Evolutionary conservation across 345 rosid genomes (phyloP), one percentile per base, ranked within the genome.

Genomic region (Excoecaria agallocha): DNA sequence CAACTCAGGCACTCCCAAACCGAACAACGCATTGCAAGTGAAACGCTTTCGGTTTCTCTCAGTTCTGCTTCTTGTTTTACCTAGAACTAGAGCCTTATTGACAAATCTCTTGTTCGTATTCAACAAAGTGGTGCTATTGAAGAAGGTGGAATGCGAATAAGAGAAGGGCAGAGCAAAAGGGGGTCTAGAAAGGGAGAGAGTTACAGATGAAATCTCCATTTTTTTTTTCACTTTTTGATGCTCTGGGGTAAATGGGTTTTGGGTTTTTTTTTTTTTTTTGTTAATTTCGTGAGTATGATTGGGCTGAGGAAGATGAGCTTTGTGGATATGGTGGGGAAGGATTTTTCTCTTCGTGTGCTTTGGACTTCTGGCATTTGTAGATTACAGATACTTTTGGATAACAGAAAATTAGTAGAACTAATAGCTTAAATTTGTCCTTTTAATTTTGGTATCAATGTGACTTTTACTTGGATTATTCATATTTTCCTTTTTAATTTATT

Each of bases 141-240:
- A 74, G 74, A 86, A 84, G 79, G 83, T 16, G 62, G 98, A 89
- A 59, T 69, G 80, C 66, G 89, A 87, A 41, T 97, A 89, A 48
- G 93, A 87, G 64, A 84, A 56, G 46, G 85, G 81, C 2, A 83
- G 77, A 22, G 81, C 74, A 66, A 81, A 54, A 0, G 82, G 79
- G 15, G 76, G 73, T 51, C 79, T 82, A 17, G 85, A 46, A 51
- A 68, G 64, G 39, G 89, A 82, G n/a, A 86, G 87, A 58, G 87
- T 77, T 54, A 84, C 76, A 63, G 86, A 82, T 22, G 86, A 86
- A 77, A 90, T 84, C 87, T 86, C 90, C 95, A 94, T 94, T 80
- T 59, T 8, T 70, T 5, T 37, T 13, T 16, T 12, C 12, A 35
- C 30, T 30, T 30, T 30, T 16, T 57, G 35, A 38, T 51, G 22